Base-by-base conservation (phyloP, 1,284 basidiomycete genomes). In the Sporisorium graminicola region DNA sequence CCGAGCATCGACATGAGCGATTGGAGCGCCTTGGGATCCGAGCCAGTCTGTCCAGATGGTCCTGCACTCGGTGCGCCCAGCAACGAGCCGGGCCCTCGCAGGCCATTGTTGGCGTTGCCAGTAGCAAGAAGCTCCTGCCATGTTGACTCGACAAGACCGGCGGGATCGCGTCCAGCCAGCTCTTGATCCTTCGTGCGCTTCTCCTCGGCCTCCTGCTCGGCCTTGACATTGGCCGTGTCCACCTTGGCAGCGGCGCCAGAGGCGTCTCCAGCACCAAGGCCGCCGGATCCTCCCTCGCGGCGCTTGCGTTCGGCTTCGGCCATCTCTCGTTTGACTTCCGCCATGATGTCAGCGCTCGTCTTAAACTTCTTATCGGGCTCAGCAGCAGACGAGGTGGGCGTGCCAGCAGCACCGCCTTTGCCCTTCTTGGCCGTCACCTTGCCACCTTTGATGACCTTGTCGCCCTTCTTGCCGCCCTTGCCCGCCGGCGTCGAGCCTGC, bases 331-430 rank as follows among this genome's bases (percentile, higher is more conserved):
- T 82, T 82, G 56, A 82, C 81, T 60, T 80, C 79, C 18, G 78
- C 80, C 79, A 83, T 79, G 60, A 83, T 83, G 50, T 81, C 79
- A 40, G 78, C 78, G 47, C 78, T 78, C 37, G 79, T 80, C 68
- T 79, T 79, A 67, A 71, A 69, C 68, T 73, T 80, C 66, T 60
- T 70, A 55, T 70, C 72, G 18, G 77, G 65, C 50, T 66, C 67
- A 22, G 76, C 65, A 8, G 77, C 68, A n/a, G 74, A 72, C 16
- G 65, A 65, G 5, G 74, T 70, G 3, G 77, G 65, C 18, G 79
- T 78, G 33, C 69, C 63, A 5, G 65, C 55, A 5, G 76, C 66
- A 13, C 65, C 65, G n/a, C 20, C 54, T 35, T 74, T 74, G 61
- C 67, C 71, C 57, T 78, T 78, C 68, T 76, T 80, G 53, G 47